These are phyloP conservation scores for Hypoxylon sp. DNA, from an alignment of 2,329 filamentous ascomycete species.

Conservation along the genomic window DNA sequence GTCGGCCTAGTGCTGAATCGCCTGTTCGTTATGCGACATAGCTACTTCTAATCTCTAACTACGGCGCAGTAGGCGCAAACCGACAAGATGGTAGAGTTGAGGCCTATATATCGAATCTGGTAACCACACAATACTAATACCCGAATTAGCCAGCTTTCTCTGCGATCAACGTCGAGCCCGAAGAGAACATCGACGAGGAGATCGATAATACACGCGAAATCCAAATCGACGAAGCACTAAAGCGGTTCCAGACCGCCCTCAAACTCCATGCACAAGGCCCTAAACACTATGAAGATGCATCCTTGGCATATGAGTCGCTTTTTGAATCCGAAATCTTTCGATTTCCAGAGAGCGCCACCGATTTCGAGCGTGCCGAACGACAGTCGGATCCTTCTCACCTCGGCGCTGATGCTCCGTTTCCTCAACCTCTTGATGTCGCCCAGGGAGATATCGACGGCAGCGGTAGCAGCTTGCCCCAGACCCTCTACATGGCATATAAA, in stretches of 20 bases:
- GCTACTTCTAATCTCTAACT: neutral
- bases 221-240: conserved; percentile 95
- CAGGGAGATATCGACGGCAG: conserved; percentile 78
- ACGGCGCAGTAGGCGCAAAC: conserved; percentile 24
- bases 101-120: neutral
- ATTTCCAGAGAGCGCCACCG: conserved; percentile 88
- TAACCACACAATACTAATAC: conserved; percentile 4
- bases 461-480: conserved; percentile 86
- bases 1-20: neutral
- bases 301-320: conserved; percentile 84
- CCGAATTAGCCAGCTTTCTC: conserved; percentile 76
- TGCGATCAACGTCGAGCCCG: conserved; percentile 93
- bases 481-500: conserved; percentile 93
- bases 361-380: conserved; percentile 80
- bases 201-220: conserved; percentile 96
- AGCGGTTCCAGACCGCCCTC: conserved; percentile 91
- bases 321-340: conserved; percentile 95
- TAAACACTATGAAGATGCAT: conserved; percentile 80
- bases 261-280: conserved; percentile 93
- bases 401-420: conserved; percentile 63
- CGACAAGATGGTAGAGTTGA: conserved; percentile 33
- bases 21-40: conserved; percentile 23
- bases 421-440: conserved; percentile 67
- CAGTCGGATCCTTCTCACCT: conserved; percentile 65
- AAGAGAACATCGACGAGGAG: conserved; percentile 91